These are phyloP conservation scores for Haplographium delicatum DNA, from an alignment of 495 filamentous ascomycete genomes.

Conservation along the genomic window DNA sequence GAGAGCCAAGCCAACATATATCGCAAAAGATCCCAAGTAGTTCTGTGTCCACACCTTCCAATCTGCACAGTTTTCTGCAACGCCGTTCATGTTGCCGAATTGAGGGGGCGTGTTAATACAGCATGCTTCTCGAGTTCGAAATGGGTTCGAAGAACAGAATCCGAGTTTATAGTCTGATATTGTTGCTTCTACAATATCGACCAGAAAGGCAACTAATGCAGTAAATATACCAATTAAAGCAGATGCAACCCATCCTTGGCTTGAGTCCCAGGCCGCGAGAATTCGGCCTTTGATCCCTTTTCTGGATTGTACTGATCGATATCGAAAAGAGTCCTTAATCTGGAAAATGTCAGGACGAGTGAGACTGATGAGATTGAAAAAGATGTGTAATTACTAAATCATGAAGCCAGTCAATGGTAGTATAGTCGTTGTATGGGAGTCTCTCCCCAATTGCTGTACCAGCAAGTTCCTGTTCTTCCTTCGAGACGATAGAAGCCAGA, in stretches of 20 bases:
- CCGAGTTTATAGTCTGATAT: constrained; percentile 52
- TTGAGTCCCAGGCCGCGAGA: constrained; percentile 35
- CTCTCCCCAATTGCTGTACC: constrained; percentile 45
- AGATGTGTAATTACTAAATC: too few species aligned
- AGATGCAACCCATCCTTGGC: constrained; percentile 48
- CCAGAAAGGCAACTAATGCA: constrained; percentile 48
- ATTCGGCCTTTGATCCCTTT: constrained; percentile 33
- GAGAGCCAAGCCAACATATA: constrained; percentile 46
- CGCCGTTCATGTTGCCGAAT: constrained; percentile 18
- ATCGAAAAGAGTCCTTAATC: constrained; percentile 54
- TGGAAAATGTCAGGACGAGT: constrained; percentile 8
- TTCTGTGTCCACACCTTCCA: constrained; percentile 41
- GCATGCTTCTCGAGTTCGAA: constrained; percentile 44
- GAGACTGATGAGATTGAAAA: not conserved
- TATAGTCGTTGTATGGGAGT: constrained; percentile 53
- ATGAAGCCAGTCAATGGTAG: constrained; percentile 55
- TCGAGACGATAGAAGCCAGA: constrained; percentile 27
- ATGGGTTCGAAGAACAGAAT: constrained; percentile 41
- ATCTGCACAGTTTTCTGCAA: constrained; percentile 32
- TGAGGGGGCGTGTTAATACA: constrained; percentile 32
- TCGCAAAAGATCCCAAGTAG: constrained; percentile 36
- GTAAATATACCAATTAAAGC: constrained; percentile 49
- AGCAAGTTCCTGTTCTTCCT: constrained; percentile 39
- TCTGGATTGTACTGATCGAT: constrained; percentile 34
- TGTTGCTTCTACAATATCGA: constrained; percentile 47